phyloP scores from a whole-genome alignment of 116 monocot genomes.

The Iris pallida region DNA sequence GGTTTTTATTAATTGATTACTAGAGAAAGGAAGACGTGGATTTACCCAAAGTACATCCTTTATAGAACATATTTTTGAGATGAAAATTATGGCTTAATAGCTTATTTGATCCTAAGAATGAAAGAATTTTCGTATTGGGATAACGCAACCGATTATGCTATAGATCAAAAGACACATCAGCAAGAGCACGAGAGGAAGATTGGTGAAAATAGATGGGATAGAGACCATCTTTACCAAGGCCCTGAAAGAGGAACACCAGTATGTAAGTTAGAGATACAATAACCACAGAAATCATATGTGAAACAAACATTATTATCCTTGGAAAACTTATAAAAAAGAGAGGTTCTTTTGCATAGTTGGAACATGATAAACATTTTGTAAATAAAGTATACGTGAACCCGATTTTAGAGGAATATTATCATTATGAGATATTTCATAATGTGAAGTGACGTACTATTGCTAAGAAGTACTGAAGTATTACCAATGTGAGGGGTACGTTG shows the following conservation, averaged over 20 bases:
- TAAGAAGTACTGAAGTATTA: neutral
- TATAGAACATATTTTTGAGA: neutral
- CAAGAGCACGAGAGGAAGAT: neutral
- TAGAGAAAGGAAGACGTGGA: neutral
- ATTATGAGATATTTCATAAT: neutral
- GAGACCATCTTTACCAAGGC: neutral
- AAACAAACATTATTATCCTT: neutral
- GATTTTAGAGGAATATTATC: slow-evolving; percentile 5
- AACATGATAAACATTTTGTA: slow-evolving; percentile 4
- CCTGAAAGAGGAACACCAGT: neutral
- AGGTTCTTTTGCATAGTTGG: neutral
- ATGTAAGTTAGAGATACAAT: neutral
- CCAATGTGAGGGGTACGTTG: neutral
- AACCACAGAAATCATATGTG: neutral
- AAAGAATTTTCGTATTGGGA: neutral
- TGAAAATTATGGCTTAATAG: neutral
- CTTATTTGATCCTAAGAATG: slow-evolving; percentile 1
- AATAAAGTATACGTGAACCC: neutral
- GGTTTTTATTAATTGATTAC: neutral
- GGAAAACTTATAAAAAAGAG: neutral
- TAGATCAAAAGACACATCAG: neutral
- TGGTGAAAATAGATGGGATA: neutral
- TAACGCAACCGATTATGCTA: neutral
- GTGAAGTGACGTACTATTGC: neutral
- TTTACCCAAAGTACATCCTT: neutral